Percentiles rank a stretch among this genome's conserved stretches.
Conservation (phyloP, 345 rosid genomes). For the Hevea brasiliensis region DNA sequence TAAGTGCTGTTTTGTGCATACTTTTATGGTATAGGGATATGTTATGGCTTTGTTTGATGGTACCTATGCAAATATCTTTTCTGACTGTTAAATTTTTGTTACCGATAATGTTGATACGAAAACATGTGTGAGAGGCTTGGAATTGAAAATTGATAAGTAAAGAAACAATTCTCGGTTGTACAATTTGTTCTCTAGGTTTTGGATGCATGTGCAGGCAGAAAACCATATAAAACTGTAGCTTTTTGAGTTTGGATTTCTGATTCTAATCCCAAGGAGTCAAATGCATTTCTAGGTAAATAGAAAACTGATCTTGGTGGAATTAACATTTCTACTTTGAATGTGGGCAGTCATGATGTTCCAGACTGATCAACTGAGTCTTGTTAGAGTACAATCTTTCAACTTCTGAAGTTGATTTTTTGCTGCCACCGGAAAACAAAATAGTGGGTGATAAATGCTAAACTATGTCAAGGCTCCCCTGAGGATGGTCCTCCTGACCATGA, state of each 20-base stretch:
- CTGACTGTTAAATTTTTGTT: background rate
- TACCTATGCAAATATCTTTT: background rate
- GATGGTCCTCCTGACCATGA: conserved; percentile 30
- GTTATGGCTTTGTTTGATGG: background rate
- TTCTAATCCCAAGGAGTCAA: conserved; percentile 43
- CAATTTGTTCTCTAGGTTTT: conserved; percentile 64
- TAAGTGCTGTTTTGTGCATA: background rate
- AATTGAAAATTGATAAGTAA: conserved; percentile 75
- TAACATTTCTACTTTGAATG: conserved; percentile 29
- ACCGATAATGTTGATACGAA: conserved; percentile 22
- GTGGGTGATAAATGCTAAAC: conserved; percentile 38
- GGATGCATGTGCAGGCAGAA: conserved; percentile 73
- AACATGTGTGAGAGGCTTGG: conserved; percentile 85
- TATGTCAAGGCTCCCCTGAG: conserved; percentile 33
- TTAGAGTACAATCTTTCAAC: conserved; percentile 38
- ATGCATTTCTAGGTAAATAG: conserved; percentile 41
- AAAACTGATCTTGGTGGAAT: conserved; percentile 29
- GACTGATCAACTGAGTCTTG: conserved; percentile 35
- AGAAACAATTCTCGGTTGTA: conserved; percentile 60
- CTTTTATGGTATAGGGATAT: background rate
- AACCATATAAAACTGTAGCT: conserved; percentile 60
- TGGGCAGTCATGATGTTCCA: conserved; percentile 32
- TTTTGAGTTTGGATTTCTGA: conserved; percentile 76
- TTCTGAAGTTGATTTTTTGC: conserved; percentile 39
- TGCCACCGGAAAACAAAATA: conserved; percentile 37